phyloP scores from a whole-genome alignment of 2,329 filamentous ascomycete species.

The Claviceps quebecensis region DNA sequence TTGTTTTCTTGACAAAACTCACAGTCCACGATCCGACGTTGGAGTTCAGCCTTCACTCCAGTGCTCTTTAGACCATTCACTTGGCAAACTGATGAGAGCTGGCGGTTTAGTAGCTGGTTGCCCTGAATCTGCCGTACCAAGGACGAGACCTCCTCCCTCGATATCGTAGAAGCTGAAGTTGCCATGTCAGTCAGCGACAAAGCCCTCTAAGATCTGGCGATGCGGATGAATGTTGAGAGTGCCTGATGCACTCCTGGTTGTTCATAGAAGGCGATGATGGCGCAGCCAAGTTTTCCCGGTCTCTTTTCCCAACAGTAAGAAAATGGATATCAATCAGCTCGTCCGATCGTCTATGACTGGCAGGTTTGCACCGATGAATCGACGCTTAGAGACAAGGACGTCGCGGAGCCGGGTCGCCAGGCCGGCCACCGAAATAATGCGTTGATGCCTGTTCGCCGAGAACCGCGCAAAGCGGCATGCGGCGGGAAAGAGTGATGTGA shows the following conservation, averaged over 20 bases:
- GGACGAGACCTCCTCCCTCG: conserved; percentile 28
- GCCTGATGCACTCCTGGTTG: not conserved
- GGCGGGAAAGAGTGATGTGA: not conserved
- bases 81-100: conserved; percentile 65
- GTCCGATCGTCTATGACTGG: not conserved
- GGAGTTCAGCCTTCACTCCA: conserved; percentile 74
- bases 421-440: not conserved
- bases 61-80: conserved; percentile 61
- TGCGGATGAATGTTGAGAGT: not conserved
- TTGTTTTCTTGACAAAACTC: conserved; percentile 25
- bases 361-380: not conserved
- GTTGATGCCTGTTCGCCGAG: not conserved
- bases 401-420: conserved; percentile 1
- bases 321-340: not conserved
- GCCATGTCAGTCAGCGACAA: conserved; percentile 10
- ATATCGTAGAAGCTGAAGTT: conserved; percentile 15
- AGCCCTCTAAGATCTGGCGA: not conserved
- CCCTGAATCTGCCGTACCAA: conserved; percentile 31
- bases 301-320: not conserved
- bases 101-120: conserved; percentile 37
- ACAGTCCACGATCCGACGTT: conserved; percentile 67
- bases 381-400: not conserved
- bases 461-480: not conserved
- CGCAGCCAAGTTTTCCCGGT: not conserved
- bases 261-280: conserved; percentile 5